These are phyloP conservation scores for Dittrichia graveolens DNA, from an alignment of 129 eudicot species.

Conservation along the genomic window DNA sequence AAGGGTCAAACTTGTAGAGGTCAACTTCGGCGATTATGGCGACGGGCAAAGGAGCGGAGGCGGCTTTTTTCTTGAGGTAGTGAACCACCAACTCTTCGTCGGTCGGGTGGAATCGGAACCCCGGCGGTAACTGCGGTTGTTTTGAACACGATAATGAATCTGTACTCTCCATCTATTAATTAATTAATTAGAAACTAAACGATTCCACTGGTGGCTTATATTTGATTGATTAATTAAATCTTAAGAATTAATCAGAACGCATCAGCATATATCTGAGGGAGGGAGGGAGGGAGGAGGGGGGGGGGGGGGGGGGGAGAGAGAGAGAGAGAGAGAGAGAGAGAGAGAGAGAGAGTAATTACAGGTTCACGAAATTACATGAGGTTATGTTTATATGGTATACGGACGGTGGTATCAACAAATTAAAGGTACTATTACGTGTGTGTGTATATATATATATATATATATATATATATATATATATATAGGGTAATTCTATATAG, in stretches of 20 bases:
- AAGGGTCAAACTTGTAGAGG: constrained; percentile 87
- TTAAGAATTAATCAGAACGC: constrained; percentile 13
- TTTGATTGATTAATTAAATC: not conserved
- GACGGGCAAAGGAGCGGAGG: constrained; percentile 75
- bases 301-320: no score
- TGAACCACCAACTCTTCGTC: constrained; percentile 91
- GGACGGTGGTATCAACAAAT: constrained; percentile 21
- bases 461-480: no score
- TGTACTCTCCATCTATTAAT: constrained; percentile 65
- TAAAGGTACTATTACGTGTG: no score
- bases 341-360: constrained; percentile 7
- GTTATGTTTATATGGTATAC: constrained; percentile 30
- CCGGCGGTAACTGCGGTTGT: constrained; percentile 91
- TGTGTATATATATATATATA: no score
- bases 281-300: no score
- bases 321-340: constrained; percentile 17
- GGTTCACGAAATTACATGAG: constrained; percentile 22
- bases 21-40: constrained; percentile 90
- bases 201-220: not conserved
- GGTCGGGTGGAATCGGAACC: constrained; percentile 91
- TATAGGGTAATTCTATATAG: no score
- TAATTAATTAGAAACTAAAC: not conserved
- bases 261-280: constrained; percentile 33
- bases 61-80: constrained; percentile 81
- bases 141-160: constrained; percentile 64